Conservation (phyloP, 257 asterid species). For the Prunella vulgaris region DNA sequence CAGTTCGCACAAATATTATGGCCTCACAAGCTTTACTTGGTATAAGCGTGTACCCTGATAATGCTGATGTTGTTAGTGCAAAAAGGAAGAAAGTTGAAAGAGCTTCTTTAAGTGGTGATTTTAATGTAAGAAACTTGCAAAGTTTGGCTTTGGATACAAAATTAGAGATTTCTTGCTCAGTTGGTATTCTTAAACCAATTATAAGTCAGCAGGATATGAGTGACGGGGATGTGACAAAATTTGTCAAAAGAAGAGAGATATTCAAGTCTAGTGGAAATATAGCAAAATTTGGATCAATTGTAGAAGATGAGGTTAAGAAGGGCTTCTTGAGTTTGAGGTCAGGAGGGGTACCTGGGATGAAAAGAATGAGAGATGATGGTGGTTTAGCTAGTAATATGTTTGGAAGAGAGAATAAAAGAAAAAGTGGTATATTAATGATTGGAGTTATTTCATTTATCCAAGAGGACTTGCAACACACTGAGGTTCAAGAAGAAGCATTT, state of each 20-base stretch:
- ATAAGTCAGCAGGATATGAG: background rate
- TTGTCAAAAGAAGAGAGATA: conserved; percentile 1
- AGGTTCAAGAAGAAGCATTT: conserved; percentile 53
- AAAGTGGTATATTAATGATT: conserved; percentile 51
- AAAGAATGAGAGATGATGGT: conserved; percentile 22
- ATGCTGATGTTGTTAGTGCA: conserved; percentile 22
- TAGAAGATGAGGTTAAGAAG: conserved; percentile 30
- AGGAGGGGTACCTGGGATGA: conserved; percentile 46
- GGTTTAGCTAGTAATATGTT: conserved; percentile 15
- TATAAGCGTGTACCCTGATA: too few species aligned
- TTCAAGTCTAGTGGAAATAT: background rate
- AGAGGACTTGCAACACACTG: conserved; percentile 50
- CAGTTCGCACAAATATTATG: conserved; percentile 76
- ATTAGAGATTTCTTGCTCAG: conserved; percentile 24
- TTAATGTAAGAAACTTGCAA: conserved; percentile 13
- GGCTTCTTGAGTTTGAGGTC: conserved; percentile 52
- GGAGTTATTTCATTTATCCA: conserved; percentile 58
- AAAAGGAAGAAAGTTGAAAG: conserved; percentile 32
- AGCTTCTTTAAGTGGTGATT: too few species aligned
- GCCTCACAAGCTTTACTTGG: conserved; percentile 80
- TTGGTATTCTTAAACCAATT: background rate
- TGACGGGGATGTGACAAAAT: conserved; percentile 2
- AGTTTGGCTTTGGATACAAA: conserved; percentile 16
- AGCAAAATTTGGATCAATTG: conserved; percentile 15
- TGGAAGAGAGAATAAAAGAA: conserved; percentile 24